Conservation (phyloP, 2,329 filamentous ascomycete genomes). For the Aspergillus aculeatinus region DNA sequence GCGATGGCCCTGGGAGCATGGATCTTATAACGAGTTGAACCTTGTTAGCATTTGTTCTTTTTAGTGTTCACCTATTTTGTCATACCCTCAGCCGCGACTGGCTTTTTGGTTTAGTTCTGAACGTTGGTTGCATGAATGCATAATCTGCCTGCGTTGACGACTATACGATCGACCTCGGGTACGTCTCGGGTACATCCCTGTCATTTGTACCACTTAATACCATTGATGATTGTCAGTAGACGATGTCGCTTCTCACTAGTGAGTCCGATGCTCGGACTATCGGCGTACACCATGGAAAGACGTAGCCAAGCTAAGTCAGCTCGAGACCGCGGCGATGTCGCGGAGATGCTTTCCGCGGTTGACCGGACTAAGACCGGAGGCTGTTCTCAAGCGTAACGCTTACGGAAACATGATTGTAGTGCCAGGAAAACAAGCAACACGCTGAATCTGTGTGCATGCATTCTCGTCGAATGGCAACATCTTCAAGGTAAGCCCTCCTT, state of each 20-base stretch:
- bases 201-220: not conserved
- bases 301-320: not conserved
- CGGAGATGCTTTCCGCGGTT: not conserved
- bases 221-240: not conserved
- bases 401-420: too few species aligned
- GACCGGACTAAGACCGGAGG: not conserved
- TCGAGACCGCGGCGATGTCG: not conserved
- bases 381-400: too few species aligned
- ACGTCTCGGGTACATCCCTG: not conserved
- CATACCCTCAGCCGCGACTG: not conserved
- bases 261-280: not conserved
- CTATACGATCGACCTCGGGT: not conserved
- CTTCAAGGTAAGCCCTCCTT: too few species aligned
- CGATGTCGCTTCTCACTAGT: not conserved
- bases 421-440: too few species aligned
- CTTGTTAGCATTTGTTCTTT: not conserved
- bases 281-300: not conserved
- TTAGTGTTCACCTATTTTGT: not conserved
- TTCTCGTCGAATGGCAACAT: too few species aligned
- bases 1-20: conserved; percentile 16
- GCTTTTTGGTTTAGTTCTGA: not conserved
- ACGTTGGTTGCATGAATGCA: not conserved
- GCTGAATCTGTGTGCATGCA: too few species aligned
- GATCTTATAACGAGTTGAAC: not conserved
- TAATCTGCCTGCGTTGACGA: not conserved